Percentiles rank a stretch among this genome's conserved stretches.
Conservation (phyloP, 305 asterid genomes). For the Andrographis paniculata region DNA sequence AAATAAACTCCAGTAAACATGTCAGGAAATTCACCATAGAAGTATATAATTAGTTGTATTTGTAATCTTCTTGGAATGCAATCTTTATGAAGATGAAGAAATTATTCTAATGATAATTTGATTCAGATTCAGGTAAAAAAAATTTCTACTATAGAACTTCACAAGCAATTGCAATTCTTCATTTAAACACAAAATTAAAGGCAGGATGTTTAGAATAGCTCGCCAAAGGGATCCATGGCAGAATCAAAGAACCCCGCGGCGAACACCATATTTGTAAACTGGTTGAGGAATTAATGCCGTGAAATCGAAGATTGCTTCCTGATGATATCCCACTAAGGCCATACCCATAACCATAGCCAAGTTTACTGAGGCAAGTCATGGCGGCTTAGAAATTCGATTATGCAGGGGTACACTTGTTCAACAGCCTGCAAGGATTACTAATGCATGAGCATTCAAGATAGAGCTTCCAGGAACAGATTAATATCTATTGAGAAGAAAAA, state of each 20-base stretch:
- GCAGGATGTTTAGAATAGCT: not conserved
- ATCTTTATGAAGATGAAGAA: no score
- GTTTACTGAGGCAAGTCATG: conserved; percentile 30
- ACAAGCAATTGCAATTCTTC: no score
- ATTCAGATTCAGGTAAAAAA: no score
- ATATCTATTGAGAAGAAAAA: conserved; percentile 6
- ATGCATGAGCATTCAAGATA: conserved; percentile 7
- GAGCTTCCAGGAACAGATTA: not conserved
- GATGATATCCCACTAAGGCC: conserved; percentile 7
- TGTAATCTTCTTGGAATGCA: no score
- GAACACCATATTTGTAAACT: not conserved
- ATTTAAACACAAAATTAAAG: no score
- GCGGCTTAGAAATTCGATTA: conserved; percentile 49
- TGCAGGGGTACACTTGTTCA: conserved; percentile 61
- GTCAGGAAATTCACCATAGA: no score
- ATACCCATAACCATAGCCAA: conserved; percentile 6
- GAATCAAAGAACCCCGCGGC: not conserved
- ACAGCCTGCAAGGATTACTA: conserved; percentile 47
- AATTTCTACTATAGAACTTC: no score
- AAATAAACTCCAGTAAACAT: no score
- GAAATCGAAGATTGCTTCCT: conserved; percentile 7
- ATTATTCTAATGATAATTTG: no score
- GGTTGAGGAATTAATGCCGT: not conserved
- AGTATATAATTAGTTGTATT: no score
- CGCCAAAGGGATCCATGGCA: not conserved